A percentile compares a stretch with the other conserved stretches of the same genome.
Conservation (phyloP, 371 early-diverging fungal species). For the Coemansia sp. region DNA sequence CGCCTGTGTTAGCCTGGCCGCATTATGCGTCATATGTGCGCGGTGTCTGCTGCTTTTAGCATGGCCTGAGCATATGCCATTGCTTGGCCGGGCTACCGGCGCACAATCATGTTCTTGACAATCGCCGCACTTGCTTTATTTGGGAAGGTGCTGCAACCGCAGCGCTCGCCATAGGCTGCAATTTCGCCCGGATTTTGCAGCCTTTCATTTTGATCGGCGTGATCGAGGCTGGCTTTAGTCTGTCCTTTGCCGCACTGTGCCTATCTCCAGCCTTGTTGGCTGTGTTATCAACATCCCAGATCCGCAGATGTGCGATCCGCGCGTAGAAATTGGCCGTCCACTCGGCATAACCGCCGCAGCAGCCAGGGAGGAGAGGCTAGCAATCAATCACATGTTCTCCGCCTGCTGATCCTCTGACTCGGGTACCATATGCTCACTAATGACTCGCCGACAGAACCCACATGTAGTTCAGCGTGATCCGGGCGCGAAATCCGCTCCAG, state of each 20-base stretch:
- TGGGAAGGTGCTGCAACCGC: not conserved
- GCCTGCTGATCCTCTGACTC: not conserved
- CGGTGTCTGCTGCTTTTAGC: not conserved
- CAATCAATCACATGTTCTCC: slow-evolving; percentile 1
- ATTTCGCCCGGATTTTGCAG: no score
- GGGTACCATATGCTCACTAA: not conserved
- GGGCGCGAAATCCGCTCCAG: slow-evolving; percentile 38
- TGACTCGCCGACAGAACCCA: not conserved
- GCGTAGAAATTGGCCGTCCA: not conserved
- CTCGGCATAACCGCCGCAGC: not conserved
- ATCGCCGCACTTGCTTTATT: not conserved
- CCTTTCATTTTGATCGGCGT: no score
- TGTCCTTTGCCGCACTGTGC: no score
- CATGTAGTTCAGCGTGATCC: slow-evolving; percentile 49
- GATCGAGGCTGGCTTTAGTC: no score
- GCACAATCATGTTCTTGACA: not conserved
- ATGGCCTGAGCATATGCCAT: not conserved
- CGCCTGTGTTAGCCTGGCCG: not conserved
- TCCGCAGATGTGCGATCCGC: not conserved
- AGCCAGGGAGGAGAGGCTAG: not conserved
- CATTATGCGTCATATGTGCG: not conserved
- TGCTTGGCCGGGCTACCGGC: not conserved
- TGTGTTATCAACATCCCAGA: no score
- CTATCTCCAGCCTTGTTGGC: no score
- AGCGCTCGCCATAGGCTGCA: not conserved